Conservation (phyloP, 495 filamentous ascomycete genomes). For the Penicillium odoratum region DNA sequence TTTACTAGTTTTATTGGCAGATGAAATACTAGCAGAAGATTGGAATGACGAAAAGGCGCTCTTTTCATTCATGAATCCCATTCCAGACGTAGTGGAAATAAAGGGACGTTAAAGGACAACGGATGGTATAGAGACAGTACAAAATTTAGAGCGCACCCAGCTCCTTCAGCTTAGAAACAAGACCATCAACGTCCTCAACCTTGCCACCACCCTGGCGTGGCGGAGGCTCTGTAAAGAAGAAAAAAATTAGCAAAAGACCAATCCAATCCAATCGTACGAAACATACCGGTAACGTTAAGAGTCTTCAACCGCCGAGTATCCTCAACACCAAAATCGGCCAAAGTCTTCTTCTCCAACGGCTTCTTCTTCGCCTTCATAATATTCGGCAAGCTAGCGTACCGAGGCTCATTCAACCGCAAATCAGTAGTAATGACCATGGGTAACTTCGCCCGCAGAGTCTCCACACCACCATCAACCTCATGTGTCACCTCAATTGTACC, state of each 20-base stretch:
- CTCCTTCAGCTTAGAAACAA: constrained; percentile 92
- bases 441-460: constrained; percentile 80
- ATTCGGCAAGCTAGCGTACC: constrained; percentile 93
- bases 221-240: constrained; percentile 66
- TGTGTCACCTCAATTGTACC: constrained; percentile 69
- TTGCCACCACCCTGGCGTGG: constrained; percentile 90
- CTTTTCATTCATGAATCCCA: background rate
- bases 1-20: too few relatives aligned
- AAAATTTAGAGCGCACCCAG: constrained; percentile 76
- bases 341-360: constrained; percentile 84
- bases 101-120: constrained; percentile 16
- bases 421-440: constrained; percentile 95
- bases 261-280: constrained; percentile 1
- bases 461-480: constrained; percentile 94
- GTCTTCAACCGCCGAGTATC: constrained; percentile 77
- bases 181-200: constrained; percentile 93
- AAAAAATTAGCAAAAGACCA: constrained; percentile 23
- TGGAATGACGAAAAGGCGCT: too few relatives aligned
- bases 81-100: too few relatives aligned
- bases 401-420: constrained; percentile 88
- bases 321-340: constrained; percentile 78
- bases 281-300: constrained; percentile 77
- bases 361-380: constrained; percentile 99
- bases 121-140: constrained; percentile 31
- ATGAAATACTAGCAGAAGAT: too few relatives aligned